Conservation (phyloP, 192 early-diverging fungal genomes). For the Paraglomus brasilianum region DNA sequence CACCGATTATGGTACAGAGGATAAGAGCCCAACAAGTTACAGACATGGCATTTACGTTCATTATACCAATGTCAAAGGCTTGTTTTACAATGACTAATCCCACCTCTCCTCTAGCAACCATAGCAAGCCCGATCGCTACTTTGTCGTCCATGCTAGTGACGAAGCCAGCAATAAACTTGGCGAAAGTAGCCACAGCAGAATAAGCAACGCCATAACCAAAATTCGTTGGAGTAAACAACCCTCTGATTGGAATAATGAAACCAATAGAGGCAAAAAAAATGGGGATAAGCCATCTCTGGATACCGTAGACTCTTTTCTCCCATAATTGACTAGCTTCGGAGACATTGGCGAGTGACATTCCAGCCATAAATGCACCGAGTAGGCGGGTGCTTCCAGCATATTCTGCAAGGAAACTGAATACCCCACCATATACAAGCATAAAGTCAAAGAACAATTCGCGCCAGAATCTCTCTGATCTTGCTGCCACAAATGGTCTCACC, state of each 20-base stretch:
- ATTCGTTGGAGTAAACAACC: slow-evolving; percentile 29
- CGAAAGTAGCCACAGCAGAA: slow-evolving; percentile 33
- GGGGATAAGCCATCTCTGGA: slow-evolving; percentile 33
- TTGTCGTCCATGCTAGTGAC: slow-evolving; percentile 2
- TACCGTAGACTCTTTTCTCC: slow-evolving; percentile 6
- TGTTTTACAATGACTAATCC: slow-evolving; percentile 38
- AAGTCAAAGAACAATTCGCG: too few species aligned
- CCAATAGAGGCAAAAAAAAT: slow-evolving; percentile 40
- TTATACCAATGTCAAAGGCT: slow-evolving; percentile 32
- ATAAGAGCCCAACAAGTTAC: slow-evolving; percentile 38
- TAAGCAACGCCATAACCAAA: slow-evolving; percentile 38
- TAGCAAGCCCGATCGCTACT: slow-evolving; percentile 36
- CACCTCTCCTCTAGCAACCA: slow-evolving; percentile 39
- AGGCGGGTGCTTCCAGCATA: slow-evolving; percentile 39
- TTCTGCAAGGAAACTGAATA: slow-evolving; percentile 38
- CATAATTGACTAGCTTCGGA: neutral
- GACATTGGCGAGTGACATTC: slow-evolving; percentile 35
- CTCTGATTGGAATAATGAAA: slow-evolving; percentile 32
- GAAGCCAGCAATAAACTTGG: slow-evolving; percentile 18
- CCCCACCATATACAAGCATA: slow-evolving; percentile 29
- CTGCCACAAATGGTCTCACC: too few species aligned
- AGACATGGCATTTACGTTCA: slow-evolving; percentile 32
- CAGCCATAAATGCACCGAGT: slow-evolving; percentile 38
- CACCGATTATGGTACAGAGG: slow-evolving; percentile 30
- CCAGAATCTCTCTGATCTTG: too few species aligned